These are phyloP conservation scores for Lentinula sp. DNA, from an alignment of 768 basidiomycete species.

Conservation along the genomic window DNA sequence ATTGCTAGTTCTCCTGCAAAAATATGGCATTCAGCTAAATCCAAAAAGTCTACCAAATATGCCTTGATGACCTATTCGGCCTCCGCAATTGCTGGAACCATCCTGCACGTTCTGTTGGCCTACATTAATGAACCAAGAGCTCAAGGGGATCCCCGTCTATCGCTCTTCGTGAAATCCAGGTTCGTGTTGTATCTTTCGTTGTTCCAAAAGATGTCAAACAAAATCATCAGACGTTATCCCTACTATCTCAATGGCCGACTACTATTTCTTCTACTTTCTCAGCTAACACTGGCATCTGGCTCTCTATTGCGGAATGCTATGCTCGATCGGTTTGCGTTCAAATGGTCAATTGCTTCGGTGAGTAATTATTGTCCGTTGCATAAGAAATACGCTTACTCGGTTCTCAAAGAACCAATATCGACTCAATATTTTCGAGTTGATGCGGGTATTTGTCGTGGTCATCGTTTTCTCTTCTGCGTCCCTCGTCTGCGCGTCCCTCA, in stretches of 20 bases:
- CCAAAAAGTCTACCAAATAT: conserved; percentile 40
- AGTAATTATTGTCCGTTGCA: neutral
- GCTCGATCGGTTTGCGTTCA: conserved; percentile 52
- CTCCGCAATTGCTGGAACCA: conserved; percentile 38
- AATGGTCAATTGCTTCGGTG: conserved; percentile 25
- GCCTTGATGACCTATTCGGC: conserved; percentile 39
- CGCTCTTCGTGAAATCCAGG: conserved; percentile 65
- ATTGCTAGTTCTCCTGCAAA: conserved; percentile 46
- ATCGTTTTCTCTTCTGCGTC: conserved; percentile 34
- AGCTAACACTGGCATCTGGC: conserved; percentile 37
- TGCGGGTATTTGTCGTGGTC: conserved; percentile 28
- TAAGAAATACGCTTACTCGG: conserved; percentile 9
- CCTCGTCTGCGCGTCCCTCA: conserved; percentile 28
- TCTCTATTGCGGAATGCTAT: conserved; percentile 56
- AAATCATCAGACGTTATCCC: conserved; percentile 56
- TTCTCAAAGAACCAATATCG: neutral
- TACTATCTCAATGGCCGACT: conserved; percentile 67
- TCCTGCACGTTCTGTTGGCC: conserved; percentile 35
- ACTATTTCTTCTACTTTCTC: conserved; percentile 52
- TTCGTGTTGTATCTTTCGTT: conserved; percentile 15
- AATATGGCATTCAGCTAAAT: conserved; percentile 37
- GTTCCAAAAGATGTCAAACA: neutral
- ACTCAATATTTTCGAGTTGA: conserved; percentile 16
- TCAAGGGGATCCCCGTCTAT: conserved; percentile 35
- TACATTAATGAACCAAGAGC: conserved; percentile 23